Percentiles rank a stretch among this genome's conserved stretches.
Evolutionary conservation across 352 stramenopile species (phyloP).

Genomic region (Detonula confervacea): DNA sequence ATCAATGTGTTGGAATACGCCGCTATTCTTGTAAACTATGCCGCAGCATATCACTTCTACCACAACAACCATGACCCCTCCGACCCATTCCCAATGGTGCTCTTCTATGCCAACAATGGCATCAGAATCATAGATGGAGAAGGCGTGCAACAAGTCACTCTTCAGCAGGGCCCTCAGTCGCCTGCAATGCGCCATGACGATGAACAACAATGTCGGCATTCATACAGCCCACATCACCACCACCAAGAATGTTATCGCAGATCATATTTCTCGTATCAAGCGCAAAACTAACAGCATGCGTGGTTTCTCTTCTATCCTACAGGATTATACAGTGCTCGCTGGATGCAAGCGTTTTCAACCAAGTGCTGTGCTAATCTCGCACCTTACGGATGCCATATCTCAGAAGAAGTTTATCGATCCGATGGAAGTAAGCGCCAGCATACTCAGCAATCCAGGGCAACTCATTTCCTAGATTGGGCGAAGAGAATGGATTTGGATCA

Average conservation of each 20-base stretch:
- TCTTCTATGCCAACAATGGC: slow-evolving; percentile 12
- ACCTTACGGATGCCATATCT: slow-evolving; percentile 41
- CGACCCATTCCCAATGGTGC: slow-evolving; percentile 10
- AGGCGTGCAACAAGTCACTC: slow-evolving; percentile 33
- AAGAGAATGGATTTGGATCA: neutral
- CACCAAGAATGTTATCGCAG: slow-evolving; percentile 29
- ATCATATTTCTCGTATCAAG: slow-evolving; percentile 36
- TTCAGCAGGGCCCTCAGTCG: too few species aligned
- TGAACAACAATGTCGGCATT: slow-evolving; percentile 41
- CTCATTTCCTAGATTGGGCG: slow-evolving; percentile 29
- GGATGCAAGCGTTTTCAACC: slow-evolving; percentile 39
- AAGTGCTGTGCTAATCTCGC: slow-evolving; percentile 27
- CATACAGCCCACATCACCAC: slow-evolving; percentile 7
- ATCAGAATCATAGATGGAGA: slow-evolving; percentile 27
- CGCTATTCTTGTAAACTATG: neutral
- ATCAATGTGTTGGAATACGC: slow-evolving; percentile 30
- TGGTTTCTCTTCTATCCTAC: slow-evolving; percentile 10
- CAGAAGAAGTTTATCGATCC: slow-evolving; percentile 27
- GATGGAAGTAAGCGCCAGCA: slow-evolving; percentile 9
- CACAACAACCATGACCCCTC: neutral
- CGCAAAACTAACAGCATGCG: neutral
- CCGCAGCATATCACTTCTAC: neutral
- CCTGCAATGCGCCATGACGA: slow-evolving; percentile 26
- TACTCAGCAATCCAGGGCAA: slow-evolving; percentile 31
- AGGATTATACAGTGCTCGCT: slow-evolving; percentile 29